Percentiles rank a stretch among this genome's conserved stretches.
phyloP scores from a whole-genome alignment of 2,329 filamentous ascomycete species.

The Chaetomium olivaceum region DNA sequence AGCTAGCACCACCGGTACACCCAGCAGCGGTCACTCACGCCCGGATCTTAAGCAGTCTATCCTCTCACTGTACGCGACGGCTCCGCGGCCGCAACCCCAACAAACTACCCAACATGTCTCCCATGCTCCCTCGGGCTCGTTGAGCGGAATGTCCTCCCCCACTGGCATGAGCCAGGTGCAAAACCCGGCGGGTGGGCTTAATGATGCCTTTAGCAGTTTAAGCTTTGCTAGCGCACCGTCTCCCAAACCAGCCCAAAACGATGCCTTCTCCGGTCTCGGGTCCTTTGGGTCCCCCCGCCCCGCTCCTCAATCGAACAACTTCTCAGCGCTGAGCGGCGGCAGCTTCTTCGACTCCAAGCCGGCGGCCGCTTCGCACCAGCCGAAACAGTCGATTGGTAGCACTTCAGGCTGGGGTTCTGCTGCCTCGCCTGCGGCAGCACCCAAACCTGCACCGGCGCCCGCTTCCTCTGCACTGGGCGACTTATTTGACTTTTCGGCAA shows the following conservation, averaged over 20 bases:
- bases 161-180: slow-evolving; percentile 47
- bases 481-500: slow-evolving; percentile 73
- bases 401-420: slow-evolving; percentile 66
- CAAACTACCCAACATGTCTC: slow-evolving; percentile 46
- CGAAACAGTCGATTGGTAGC: slow-evolving; percentile 57
- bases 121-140: slow-evolving; percentile 62
- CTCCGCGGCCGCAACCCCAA: slow-evolving; percentile 71
- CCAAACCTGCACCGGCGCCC: slow-evolving; percentile 42
- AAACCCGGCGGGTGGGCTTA: slow-evolving; percentile 62
- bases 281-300: slow-evolving; percentile 38
- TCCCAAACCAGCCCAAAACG: slow-evolving; percentile 41
- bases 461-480: slow-evolving; percentile 68
- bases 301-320: slow-evolving; percentile 40
- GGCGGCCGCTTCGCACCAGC: slow-evolving; percentile 49
- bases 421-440: slow-evolving; percentile 46
- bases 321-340: slow-evolving; percentile 65
- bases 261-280: slow-evolving; percentile 41
- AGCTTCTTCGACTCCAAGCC: slow-evolving; percentile 80
- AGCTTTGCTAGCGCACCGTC: slow-evolving; percentile 50
- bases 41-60: slow-evolving; percentile 98
- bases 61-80: slow-evolving; percentile 86
- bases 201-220: slow-evolving; percentile 71
- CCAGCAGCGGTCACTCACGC: slow-evolving; percentile 67
- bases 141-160: slow-evolving; percentile 67
- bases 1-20: slow-evolving; percentile 73